A percentile compares a stretch with the other conserved stretches of the same genome.
These are phyloP conservation scores for Cyberlindnera petersonii DNA, from an alignment of 805 yeast genomes.

Conservation along the genomic window DNA sequence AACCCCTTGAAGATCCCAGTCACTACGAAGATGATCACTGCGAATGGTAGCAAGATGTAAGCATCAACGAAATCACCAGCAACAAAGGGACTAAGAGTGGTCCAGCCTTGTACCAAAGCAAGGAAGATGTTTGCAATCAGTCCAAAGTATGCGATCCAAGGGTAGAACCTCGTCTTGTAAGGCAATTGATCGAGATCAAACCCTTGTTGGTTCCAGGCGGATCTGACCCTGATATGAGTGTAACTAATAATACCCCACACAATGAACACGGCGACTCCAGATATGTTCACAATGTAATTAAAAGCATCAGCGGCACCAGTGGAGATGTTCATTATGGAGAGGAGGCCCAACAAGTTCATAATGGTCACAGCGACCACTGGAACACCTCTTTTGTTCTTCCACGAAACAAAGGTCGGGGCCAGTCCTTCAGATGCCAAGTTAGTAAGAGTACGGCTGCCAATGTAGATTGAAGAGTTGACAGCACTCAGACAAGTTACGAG, in stretches of 20 bases:
- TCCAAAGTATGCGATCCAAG: slow-evolving; percentile 39
- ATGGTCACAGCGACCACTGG: slow-evolving; percentile 57
- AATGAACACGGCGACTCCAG: slow-evolving; percentile 72
- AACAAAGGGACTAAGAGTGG: slow-evolving; percentile 44
- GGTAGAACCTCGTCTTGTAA: slow-evolving; percentile 58
- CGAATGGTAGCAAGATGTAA: slow-evolving; percentile 59
- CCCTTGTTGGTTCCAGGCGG: slow-evolving; percentile 57
- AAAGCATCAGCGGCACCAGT: slow-evolving; percentile 56
- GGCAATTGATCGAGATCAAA: slow-evolving; percentile 66
- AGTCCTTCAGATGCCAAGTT: slow-evolving; percentile 58
- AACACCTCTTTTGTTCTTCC: slow-evolving; percentile 55
- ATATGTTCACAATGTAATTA: slow-evolving; percentile 66
- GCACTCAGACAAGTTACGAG: slow-evolving; percentile 65
- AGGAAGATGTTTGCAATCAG: slow-evolving; percentile 36
- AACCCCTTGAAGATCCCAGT: slow-evolving; percentile 37
- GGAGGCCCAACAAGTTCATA: slow-evolving; percentile 57
- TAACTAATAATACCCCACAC: slow-evolving; percentile 65
- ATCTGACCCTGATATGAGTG: slow-evolving; percentile 66
- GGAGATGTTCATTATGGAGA: slow-evolving; percentile 57
- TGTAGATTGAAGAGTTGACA: slow-evolving; percentile 62
- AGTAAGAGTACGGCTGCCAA: slow-evolving; percentile 65
- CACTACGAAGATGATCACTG: slow-evolving; percentile 39
- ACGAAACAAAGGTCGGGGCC: slow-evolving; percentile 53
- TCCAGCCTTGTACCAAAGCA: slow-evolving; percentile 48
- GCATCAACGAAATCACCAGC: slow-evolving; percentile 54